phyloP scores from a whole-genome alignment of 2,329 filamentous ascomycete species.

The Mariannaea sp. region DNA sequence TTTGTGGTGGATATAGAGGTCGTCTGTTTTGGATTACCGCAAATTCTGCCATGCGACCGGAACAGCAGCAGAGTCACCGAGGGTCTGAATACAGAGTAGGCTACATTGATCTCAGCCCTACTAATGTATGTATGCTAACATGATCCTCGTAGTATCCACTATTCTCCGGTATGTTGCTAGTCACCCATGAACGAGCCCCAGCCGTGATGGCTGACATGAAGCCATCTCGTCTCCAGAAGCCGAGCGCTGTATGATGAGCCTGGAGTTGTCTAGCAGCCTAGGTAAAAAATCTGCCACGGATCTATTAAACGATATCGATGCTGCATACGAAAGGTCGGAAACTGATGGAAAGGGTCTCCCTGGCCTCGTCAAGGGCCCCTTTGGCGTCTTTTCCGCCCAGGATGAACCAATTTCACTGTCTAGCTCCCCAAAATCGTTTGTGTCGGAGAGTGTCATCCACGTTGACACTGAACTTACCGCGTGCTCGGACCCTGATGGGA shows the following conservation, averaged over 20 bases:
- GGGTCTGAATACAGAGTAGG: constrained; percentile 45
- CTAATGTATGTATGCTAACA: too few species aligned
- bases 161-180: constrained; percentile 43
- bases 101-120: too few species aligned
- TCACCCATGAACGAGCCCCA: constrained; percentile 39
- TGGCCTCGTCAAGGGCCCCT: constrained; percentile 27
- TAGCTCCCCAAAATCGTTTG: constrained; percentile 6
- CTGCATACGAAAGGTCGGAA: constrained; percentile 28
- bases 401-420: not conserved
- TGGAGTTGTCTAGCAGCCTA: constrained; percentile 42
- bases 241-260: constrained; percentile 31
- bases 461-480: constrained; percentile 18
- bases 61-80: constrained; percentile 33
- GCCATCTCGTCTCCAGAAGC: constrained; percentile 16
- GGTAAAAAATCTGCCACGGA: constrained; percentile 30
- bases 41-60: constrained; percentile 29
- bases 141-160: too few species aligned
- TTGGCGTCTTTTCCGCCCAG: constrained; percentile 27
- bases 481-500: constrained; percentile 24
- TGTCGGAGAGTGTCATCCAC: constrained; percentile 17
- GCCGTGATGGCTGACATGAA: constrained; percentile 33
- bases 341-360: not conserved
- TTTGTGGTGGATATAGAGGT: constrained; percentile 48
- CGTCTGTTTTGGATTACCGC: constrained; percentile 40
- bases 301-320: constrained; percentile 34